Evolutionary conservation across 371 early-diverging fungal species (phyloP).

Genomic region (Rhizopus stolonifer): DNA sequence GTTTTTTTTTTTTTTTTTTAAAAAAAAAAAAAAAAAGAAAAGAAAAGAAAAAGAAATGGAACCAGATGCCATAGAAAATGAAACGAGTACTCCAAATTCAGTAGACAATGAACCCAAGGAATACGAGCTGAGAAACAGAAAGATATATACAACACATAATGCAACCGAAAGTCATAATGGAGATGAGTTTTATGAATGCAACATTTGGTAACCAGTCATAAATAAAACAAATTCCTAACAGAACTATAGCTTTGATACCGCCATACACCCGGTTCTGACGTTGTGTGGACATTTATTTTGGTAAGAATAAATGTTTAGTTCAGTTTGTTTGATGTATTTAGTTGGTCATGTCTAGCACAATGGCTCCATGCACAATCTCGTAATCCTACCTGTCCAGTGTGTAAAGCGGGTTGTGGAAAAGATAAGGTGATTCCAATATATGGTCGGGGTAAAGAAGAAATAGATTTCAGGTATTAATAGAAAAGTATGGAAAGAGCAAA

Average conservation of each 20-base stretch:
- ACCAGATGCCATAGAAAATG: neutral
- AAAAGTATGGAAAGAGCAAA: too few relatives aligned
- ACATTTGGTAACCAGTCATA: slow-evolving; percentile 29
- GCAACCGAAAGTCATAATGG: slow-evolving; percentile 12
- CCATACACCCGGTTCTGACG: slow-evolving; percentile 35
- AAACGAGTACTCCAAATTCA: neutral
- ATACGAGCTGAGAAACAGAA: neutral
- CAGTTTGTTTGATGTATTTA: neutral
- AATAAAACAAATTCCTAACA: neutral
- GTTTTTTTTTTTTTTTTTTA: slow-evolving; percentile 1
- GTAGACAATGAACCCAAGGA: neutral
- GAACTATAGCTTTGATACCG: slow-evolving; percentile 32
- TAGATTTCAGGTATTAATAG: slow-evolving; percentile 60
- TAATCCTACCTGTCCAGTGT: slow-evolving; percentile 75
- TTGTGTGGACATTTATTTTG: slow-evolving; percentile 41
- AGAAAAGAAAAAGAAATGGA: neutral
- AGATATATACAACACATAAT: neutral
- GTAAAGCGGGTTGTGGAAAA: slow-evolving; percentile 76
- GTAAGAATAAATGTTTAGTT: slow-evolving; percentile 10
- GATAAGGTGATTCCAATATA: slow-evolving; percentile 82
- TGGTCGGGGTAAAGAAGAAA: slow-evolving; percentile 72
- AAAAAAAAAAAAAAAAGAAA: neutral
- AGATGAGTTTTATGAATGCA: slow-evolving; percentile 35
- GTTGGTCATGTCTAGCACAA: slow-evolving; percentile 74
- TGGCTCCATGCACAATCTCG: slow-evolving; percentile 67